Percentiles rank a stretch among this genome's conserved stretches.
These are phyloP conservation scores for Tulasnella sp. DNA, from an alignment of 768 basidiomycete species.

Conservation along the genomic window DNA sequence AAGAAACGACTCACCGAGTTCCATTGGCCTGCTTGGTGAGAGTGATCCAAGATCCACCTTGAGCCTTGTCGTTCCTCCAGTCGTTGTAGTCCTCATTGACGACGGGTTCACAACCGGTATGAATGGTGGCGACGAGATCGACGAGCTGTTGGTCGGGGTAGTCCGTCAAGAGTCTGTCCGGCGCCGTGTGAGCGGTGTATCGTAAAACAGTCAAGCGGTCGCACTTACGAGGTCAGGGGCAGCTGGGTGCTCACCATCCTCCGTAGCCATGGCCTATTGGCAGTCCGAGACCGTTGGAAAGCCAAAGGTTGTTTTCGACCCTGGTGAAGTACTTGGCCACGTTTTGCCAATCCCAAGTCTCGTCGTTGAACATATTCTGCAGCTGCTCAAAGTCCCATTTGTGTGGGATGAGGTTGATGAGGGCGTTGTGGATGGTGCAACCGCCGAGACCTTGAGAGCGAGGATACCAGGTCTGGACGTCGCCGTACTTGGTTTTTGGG, in stretches of 20 bases:
- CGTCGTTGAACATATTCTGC: background rate
- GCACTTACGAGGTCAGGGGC: background rate
- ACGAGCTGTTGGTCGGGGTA: background rate
- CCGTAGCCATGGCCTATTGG: conserved; percentile 2
- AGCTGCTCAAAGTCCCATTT: conserved; percentile 12
- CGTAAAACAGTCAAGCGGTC: no score
- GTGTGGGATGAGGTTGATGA: conserved; percentile 16
- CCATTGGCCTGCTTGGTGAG: conserved; percentile 7
- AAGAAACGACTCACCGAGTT: background rate
- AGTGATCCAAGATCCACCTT: background rate
- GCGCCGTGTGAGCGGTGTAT: no score
- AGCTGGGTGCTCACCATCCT: conserved; percentile 4
- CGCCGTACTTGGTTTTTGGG: background rate
- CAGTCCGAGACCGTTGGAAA: background rate
- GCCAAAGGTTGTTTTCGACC: conserved; percentile 9
- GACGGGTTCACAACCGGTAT: background rate
- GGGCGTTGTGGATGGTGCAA: conserved; percentile 7
- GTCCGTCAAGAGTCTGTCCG: conserved; percentile 3
- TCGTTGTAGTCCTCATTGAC: background rate
- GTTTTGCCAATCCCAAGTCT: background rate
- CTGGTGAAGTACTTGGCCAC: conserved; percentile 6
- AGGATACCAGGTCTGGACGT: conserved; percentile 10
- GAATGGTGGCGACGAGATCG: background rate
- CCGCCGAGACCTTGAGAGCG: conserved; percentile 4
- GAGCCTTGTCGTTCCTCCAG: background rate